phyloP scores from a whole-genome alignment of 345 rosid genomes.

The Lumnitzera racemosa region DNA sequence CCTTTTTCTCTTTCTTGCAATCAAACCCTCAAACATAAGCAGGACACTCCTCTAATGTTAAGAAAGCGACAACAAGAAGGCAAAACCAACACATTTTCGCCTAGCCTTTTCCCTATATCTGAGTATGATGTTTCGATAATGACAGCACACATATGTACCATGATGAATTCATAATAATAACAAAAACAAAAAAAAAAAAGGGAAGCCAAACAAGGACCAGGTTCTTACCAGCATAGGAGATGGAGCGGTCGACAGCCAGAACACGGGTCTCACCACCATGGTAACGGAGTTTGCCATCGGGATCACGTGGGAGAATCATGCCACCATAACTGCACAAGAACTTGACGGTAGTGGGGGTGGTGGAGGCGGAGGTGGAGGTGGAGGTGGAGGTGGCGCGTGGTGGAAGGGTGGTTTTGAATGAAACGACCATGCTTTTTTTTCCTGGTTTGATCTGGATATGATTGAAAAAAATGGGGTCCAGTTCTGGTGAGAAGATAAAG shows the following conservation, averaged over 20 bases:
- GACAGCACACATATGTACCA: too few species aligned
- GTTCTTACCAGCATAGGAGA: conserved; percentile 58
- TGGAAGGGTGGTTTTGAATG: conserved; percentile 13
- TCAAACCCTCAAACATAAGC: too few species aligned
- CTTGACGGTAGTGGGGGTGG: conserved; percentile 31
- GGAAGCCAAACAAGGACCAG: not conserved
- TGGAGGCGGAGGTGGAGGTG: not conserved
- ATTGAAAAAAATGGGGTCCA: not conserved
- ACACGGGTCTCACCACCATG: conserved; percentile 84
- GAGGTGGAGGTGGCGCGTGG: not conserved
- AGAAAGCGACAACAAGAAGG: too few species aligned
- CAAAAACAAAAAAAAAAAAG: not conserved
- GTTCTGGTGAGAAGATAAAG: conserved; percentile 3
- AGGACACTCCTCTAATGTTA: too few species aligned
- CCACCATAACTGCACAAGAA: conserved; percentile 92
- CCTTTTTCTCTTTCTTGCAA: too few species aligned
- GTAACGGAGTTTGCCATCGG: conserved; percentile 86
- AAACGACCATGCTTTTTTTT: conserved; percentile 29
- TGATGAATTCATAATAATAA: not conserved
- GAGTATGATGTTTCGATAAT: too few species aligned
- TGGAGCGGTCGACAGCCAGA: conserved; percentile 67
- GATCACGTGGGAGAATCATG: conserved; percentile 69
- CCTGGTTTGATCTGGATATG: not conserved
- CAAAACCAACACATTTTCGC: too few species aligned
- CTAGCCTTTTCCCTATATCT: too few species aligned